Conservation (phyloP, 2,329 filamentous ascomycete species). For the Aspergillus aculeatinus region DNA sequence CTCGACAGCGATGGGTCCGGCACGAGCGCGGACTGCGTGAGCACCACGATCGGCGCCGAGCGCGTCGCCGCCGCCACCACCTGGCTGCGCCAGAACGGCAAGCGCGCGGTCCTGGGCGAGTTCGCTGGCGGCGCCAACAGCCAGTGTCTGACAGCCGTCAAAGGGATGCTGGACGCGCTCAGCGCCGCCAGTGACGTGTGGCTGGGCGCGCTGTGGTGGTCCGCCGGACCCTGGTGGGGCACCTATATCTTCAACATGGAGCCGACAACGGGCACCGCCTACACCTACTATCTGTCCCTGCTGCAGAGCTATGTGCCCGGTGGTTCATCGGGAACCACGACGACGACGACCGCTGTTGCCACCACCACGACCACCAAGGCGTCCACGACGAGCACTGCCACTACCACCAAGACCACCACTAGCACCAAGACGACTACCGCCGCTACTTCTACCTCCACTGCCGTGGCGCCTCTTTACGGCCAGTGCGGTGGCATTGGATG, state of each 20-base stretch:
- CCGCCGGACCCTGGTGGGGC: slow-evolving; percentile 54
- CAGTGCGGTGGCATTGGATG: slow-evolving; percentile 23
- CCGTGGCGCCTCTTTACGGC: slow-evolving; percentile 17
- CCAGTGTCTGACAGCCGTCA: slow-evolving; percentile 48
- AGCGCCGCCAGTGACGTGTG: slow-evolving; percentile 53
- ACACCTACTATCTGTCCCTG: slow-evolving; percentile 32
- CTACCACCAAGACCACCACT: slow-evolving; percentile 5
- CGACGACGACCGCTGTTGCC: background rate
- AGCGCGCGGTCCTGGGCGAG: slow-evolving; percentile 55
- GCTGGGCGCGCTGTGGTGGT: slow-evolving; percentile 56
- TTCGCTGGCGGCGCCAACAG: slow-evolving; percentile 54
- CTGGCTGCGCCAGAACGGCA: slow-evolving; percentile 56
- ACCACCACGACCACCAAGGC: slow-evolving; percentile 2
- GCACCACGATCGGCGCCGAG: slow-evolving; percentile 54
- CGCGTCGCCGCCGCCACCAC: slow-evolving; percentile 52
- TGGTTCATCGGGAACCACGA: background rate
- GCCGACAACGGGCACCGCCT: slow-evolving; percentile 47
- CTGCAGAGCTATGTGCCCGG: slow-evolving; percentile 29
- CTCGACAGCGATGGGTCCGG: slow-evolving; percentile 58
- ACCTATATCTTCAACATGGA: slow-evolving; percentile 53
- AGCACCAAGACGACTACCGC: slow-evolving; percentile 1
- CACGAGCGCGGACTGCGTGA: slow-evolving; percentile 52
- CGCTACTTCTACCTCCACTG: slow-evolving; percentile 1
- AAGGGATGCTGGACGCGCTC: slow-evolving; percentile 50
- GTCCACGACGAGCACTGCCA: slow-evolving; percentile 8